phyloP scores from a whole-genome alignment of 139 green algal genomes.

The Chlamydomonas sphaeroides region DNA sequence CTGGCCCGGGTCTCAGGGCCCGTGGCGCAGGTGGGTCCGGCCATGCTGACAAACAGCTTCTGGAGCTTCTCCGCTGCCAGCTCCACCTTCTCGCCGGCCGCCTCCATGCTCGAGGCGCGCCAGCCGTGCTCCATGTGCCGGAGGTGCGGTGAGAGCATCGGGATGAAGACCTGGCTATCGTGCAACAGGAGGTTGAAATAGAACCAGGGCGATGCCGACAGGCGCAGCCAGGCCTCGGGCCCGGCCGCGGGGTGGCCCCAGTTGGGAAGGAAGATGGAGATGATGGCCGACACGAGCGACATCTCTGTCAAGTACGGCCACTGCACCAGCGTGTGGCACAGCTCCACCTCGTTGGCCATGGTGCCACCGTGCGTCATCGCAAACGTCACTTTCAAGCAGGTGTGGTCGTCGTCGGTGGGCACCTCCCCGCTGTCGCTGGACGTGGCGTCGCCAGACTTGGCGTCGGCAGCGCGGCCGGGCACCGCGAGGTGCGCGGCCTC shows the following conservation, averaged over 20 bases:
- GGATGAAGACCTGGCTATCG: constrained; percentile 69
- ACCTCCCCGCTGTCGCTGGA: neutral
- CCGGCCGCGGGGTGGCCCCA: constrained; percentile 46
- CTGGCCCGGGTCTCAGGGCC: no score
- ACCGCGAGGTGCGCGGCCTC: constrained; percentile 30
- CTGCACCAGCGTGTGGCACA: constrained; percentile 67
- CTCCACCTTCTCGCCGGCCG: neutral
- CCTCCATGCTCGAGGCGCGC: neutral
- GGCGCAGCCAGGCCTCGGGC: constrained; percentile 44
- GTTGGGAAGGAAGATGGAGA: constrained; percentile 70
- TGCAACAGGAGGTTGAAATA: constrained; percentile 83
- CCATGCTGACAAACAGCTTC: constrained; percentile 26
- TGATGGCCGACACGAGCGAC: constrained; percentile 68
- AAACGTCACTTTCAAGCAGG: constrained; percentile 32
- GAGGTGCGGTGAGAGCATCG: constrained; percentile 50
- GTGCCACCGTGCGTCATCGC: constrained; percentile 69
- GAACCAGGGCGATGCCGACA: constrained; percentile 68
- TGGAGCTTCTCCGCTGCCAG: constrained; percentile 33
- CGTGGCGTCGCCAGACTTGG: neutral
- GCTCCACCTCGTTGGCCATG: constrained; percentile 60
- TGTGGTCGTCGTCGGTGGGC: constrained; percentile 1
- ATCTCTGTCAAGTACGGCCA: constrained; percentile 86
- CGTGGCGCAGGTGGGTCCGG: neutral
- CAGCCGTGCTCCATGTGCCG: neutral
- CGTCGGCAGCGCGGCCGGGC: neutral